Evolutionary conservation across 352 stramenopile genomes (phyloP).

Genomic region (Pythium phragmitis): DNA sequence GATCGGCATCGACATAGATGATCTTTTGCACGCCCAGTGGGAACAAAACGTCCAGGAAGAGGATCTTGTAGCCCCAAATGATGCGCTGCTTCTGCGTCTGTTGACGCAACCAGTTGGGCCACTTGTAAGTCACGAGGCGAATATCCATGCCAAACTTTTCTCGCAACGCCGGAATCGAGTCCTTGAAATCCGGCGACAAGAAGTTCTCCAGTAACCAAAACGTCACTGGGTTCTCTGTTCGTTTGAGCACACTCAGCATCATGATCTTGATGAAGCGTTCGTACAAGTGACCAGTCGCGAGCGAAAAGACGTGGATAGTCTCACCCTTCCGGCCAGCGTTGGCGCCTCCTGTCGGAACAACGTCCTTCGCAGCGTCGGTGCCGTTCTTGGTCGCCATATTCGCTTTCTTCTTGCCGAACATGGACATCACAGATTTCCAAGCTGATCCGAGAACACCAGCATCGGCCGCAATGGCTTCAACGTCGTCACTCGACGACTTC

Average conservation of each 20-base stretch:
- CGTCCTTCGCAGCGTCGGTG: conserved; percentile 19
- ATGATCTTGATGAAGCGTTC: conserved; percentile 99
- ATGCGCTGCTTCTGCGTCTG: conserved; percentile 99
- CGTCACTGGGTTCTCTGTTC: conserved; percentile 96
- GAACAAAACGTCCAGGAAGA: conserved; percentile 99
- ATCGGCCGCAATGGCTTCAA: conserved; percentile 44
- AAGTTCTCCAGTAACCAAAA: conserved; percentile 99
- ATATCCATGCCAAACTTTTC: conserved; percentile 96
- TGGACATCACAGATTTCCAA: conserved; percentile 71
- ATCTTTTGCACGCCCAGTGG: conserved; percentile 98
- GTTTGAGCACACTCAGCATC: conserved; percentile 99
- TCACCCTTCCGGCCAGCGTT: conserved; percentile 73
- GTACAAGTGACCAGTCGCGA: conserved; percentile 97
- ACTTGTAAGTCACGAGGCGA: conserved; percentile 99
- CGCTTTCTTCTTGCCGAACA: conserved; percentile 46
- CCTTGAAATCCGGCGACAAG: conserved; percentile 97
- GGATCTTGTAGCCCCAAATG: conserved; percentile 99
- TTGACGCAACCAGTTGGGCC: conserved; percentile 97
- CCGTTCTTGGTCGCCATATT: conserved; percentile 18
- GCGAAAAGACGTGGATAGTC: conserved; percentile 98
- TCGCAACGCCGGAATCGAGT: conserved; percentile 90
- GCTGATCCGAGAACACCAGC: conserved; percentile 58
- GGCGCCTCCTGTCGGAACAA: conserved; percentile 25
- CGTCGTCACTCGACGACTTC: conserved; percentile 21
- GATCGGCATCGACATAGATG: conserved; percentile 99